A percentile compares a stretch with the other conserved stretches of the same genome.
These are phyloP conservation scores for Arctium minus DNA, from an alignment of 129 eudicot genomes.

Conservation along the genomic window DNA sequence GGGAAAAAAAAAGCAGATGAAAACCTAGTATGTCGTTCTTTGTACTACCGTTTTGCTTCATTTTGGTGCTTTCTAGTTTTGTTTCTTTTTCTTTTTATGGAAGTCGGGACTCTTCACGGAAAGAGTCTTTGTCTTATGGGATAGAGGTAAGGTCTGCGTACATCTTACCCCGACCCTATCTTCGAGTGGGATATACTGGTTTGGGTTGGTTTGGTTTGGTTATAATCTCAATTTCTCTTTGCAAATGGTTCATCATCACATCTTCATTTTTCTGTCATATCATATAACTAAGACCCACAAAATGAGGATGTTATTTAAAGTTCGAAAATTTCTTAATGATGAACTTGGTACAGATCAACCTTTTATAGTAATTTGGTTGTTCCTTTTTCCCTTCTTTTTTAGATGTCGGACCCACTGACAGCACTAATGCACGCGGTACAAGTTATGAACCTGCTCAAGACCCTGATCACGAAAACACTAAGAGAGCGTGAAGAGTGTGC, in stretches of 20 bases:
- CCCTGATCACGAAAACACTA: conserved; percentile 55
- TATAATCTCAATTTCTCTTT: not conserved
- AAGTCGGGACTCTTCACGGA: too few species aligned
- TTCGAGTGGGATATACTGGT: not conserved
- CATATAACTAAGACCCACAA: not conserved
- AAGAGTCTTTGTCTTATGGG: not conserved
- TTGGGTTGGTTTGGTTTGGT: not conserved
- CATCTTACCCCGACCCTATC: too few species aligned
- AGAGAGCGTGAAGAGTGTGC: conserved; percentile 52
- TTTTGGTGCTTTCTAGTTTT: not conserved
- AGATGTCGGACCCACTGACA: conserved; percentile 94
- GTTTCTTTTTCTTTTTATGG: too few species aligned
- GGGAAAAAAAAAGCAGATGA: too few species aligned
- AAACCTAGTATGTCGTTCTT: too few species aligned
- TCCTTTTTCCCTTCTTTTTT: not conserved
- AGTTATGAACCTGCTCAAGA: conserved; percentile 79
- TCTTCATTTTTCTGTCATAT: too few species aligned
- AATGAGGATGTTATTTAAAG: not conserved
- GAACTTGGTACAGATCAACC: not conserved
- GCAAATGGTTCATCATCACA: not conserved
- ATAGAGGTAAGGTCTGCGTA: not conserved
- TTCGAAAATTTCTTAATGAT: not conserved
- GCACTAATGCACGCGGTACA: conserved; percentile 94
- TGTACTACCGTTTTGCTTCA: not conserved
- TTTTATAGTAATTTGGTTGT: not conserved